Evolutionary conservation across 352 stramenopile species (phyloP).

Genomic region (Phytophthora gonapodyides): DNA sequence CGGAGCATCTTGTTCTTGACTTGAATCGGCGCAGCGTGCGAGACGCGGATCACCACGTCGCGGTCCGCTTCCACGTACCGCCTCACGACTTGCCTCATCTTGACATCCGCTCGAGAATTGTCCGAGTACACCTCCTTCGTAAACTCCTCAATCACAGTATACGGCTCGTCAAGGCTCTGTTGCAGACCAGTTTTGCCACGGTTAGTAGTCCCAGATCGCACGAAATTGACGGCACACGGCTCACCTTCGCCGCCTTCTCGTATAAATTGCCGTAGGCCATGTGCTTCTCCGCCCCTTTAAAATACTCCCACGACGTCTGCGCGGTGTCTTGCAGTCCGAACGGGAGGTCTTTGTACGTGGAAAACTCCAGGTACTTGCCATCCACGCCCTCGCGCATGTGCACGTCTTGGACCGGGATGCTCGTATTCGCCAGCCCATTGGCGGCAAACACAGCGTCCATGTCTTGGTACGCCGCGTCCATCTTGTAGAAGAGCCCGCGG

Average conservation of each 20-base stretch:
- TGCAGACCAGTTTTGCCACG: too few species aligned
- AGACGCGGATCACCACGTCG: conserved; percentile 28
- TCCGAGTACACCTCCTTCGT: conserved; percentile 30
- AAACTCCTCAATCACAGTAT: conserved; percentile 24
- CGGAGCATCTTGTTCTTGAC: conserved; percentile 29
- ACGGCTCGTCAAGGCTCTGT: conserved; percentile 18
- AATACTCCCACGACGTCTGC: conserved; percentile 40
- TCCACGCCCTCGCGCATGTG: conserved; percentile 30
- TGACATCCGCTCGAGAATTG: conserved; percentile 28
- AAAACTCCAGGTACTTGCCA: conserved; percentile 37
- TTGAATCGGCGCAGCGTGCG: conserved; percentile 26
- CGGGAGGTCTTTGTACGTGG: conserved; percentile 38
- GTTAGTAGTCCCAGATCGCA: too few species aligned
- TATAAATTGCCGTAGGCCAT: conserved; percentile 35
- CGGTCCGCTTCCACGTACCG: conserved; percentile 23
- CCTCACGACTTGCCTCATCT: conserved; percentile 29
- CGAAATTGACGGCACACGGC: not conserved
- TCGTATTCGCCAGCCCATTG: conserved; percentile 23
- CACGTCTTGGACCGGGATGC: conserved; percentile 23
- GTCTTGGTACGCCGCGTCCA: conserved; percentile 27
- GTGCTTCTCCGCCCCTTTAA: conserved; percentile 41
- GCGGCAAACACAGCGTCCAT: conserved; percentile 22
- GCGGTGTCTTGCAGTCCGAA: conserved; percentile 40
- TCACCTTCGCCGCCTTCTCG: conserved; percentile 34
- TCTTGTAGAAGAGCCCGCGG: conserved; percentile 17